Conservation (phyloP, 352 stramenopile species). For the Phytophthora multivora region DNA sequence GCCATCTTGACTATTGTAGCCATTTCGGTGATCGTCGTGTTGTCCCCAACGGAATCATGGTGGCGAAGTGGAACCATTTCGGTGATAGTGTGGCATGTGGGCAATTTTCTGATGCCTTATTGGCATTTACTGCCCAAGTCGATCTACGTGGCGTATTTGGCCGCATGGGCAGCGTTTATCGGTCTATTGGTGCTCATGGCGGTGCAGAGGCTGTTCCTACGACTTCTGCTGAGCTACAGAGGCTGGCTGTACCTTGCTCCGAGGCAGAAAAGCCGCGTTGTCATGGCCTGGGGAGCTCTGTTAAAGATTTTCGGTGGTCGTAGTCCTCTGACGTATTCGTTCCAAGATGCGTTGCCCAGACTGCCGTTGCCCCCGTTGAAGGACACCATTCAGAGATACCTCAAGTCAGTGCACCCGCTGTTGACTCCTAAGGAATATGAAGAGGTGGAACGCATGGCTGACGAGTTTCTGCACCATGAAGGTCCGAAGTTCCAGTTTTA, state of each 20-base stretch:
- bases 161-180: constrained; percentile 79
- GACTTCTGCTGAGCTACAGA: constrained; percentile 85
- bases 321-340: constrained; percentile 89
- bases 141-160: constrained; percentile 86
- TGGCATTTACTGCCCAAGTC: constrained; percentile 60
- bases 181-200: constrained; percentile 87
- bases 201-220: constrained; percentile 81
- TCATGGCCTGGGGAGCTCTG: constrained; percentile 74
- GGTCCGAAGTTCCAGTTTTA: constrained; percentile 92
- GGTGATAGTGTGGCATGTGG: constrained; percentile 78
- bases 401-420: constrained; percentile 93
- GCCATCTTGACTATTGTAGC: constrained; percentile 61
- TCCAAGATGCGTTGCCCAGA: constrained; percentile 91
- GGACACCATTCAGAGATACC: constrained; percentile 91
- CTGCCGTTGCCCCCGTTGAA: constrained; percentile 94
- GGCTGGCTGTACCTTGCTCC: constrained; percentile 86
- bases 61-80: constrained; percentile 81
- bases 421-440: constrained; percentile 88
- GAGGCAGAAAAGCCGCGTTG: constrained; percentile 66
- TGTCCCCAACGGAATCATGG: constrained; percentile 79
- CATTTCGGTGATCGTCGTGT: constrained; percentile 65
- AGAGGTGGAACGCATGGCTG: constrained; percentile 80
- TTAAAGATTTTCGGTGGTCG: constrained; percentile 84
- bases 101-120: constrained; percentile 82
- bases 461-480: constrained; percentile 88